Conservation (phyloP, 2,329 filamentous ascomycete genomes). For the Plenodomus lindquistii region DNA sequence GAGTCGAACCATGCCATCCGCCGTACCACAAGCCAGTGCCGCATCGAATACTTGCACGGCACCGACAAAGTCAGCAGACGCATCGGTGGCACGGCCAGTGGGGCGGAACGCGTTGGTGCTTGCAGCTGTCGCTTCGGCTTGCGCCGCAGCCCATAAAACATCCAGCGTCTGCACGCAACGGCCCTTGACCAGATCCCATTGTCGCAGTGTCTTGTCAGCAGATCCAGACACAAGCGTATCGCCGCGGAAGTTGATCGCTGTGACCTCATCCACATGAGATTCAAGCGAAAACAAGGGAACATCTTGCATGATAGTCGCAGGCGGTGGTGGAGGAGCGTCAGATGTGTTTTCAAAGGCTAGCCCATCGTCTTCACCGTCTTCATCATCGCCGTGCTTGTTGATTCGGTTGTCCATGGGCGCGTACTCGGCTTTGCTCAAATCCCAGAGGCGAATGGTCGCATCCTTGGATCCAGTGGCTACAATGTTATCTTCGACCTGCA, state of each 20-base stretch:
- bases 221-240: slow-evolving; percentile 93
- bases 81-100: slow-evolving; percentile 65
- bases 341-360: slow-evolving; percentile 74
- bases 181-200: slow-evolving; percentile 98
- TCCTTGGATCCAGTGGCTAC: slow-evolving; percentile 94
- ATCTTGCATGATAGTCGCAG: slow-evolving; percentile 78
- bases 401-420: slow-evolving; percentile 66
- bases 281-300: slow-evolving; percentile 87
- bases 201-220: slow-evolving; percentile 92
- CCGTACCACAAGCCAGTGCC: slow-evolving; percentile 92
- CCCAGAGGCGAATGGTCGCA: slow-evolving; percentile 92
- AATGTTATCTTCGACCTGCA: slow-evolving; percentile 95
- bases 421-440: slow-evolving; percentile 86
- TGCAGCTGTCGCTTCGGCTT: slow-evolving; percentile 68
- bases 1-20: slow-evolving; percentile 93
- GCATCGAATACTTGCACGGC: slow-evolving; percentile 95
- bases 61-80: slow-evolving; percentile 87
- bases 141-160: slow-evolving; percentile 95
- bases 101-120: slow-evolving; percentile 72
- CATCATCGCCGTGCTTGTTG: slow-evolving; percentile 48
- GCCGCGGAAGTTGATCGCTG: slow-evolving; percentile 86
- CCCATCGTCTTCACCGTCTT: slow-evolving; percentile 57
- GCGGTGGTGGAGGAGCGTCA: slow-evolving; percentile 70
- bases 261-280: slow-evolving; percentile 92
- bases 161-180: slow-evolving; percentile 96